Conservation (phyloP, 2,329 filamentous ascomycete genomes). For the Penicillium expansum region DNA sequence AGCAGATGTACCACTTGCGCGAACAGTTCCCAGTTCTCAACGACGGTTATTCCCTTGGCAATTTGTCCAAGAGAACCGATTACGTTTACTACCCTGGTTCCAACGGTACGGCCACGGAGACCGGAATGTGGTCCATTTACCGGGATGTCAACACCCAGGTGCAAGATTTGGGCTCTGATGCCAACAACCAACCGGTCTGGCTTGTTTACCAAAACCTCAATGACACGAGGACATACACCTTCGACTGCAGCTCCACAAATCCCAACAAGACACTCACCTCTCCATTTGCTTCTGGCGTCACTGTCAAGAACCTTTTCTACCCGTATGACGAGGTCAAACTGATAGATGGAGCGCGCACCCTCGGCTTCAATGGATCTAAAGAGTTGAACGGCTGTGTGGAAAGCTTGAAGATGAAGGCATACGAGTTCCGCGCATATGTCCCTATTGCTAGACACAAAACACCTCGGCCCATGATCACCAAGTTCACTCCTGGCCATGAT, state of each 20-base stretch:
- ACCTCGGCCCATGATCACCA: conserved; percentile 58
- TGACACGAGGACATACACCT: conserved; percentile 52
- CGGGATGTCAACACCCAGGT: conserved; percentile 49
- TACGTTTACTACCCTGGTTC: conserved; percentile 53
- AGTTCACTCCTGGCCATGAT: conserved; percentile 61
- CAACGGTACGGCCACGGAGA: conserved; percentile 53
- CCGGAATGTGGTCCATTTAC: conserved; percentile 59
- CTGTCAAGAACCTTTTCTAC: conserved; percentile 62
- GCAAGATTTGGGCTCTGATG: conserved; percentile 49
- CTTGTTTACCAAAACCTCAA: conserved; percentile 48
- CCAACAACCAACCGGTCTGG: conserved; percentile 47
- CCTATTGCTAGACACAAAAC: conserved; percentile 49
- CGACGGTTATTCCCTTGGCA: conserved; percentile 55
- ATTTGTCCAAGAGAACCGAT: conserved; percentile 56
- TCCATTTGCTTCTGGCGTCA: conserved; percentile 53
- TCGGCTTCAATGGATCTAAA: conserved; percentile 49
- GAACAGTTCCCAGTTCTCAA: conserved; percentile 58
- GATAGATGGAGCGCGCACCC: conserved; percentile 42
- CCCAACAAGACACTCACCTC: conserved; percentile 52
- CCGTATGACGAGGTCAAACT: conserved; percentile 57
- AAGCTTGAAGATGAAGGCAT: conserved; percentile 53
- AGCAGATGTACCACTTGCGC: conserved; percentile 60
- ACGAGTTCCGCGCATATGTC: conserved; percentile 61
- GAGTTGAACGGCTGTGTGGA: conserved; percentile 56
- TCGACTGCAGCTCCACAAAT: conserved; percentile 52